Evolutionary conservation across 2,329 filamentous ascomycete species (phyloP).

Genomic region (Clarireedia sp.): DNA sequence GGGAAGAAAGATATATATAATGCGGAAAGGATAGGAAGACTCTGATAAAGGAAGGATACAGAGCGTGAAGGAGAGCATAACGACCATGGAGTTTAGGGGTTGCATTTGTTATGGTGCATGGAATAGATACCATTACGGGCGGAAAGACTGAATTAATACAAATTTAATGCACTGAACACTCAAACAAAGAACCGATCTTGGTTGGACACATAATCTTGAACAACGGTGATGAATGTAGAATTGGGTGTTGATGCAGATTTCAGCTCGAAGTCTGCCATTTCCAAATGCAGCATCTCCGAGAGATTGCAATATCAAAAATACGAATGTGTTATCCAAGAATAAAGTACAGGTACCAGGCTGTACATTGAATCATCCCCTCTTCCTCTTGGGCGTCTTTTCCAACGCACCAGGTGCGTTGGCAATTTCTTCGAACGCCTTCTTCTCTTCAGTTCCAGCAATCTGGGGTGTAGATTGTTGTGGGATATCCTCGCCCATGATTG

Average conservation of each 20-base stretch:
- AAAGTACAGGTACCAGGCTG: background rate
- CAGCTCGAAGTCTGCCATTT: too few relatives aligned
- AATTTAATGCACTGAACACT: background rate
- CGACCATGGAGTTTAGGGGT: background rate
- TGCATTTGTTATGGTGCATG: background rate
- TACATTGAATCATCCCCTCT: background rate
- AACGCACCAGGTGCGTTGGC: constrained; percentile 15
- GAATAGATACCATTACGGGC: background rate
- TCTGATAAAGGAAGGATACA: background rate
- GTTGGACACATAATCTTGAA: background rate
- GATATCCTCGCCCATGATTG: background rate
- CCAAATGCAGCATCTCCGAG: too few relatives aligned
- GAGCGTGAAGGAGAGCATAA: background rate
- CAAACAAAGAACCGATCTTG: background rate
- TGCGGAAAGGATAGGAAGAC: background rate
- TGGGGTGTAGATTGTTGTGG: background rate
- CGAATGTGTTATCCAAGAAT: background rate
- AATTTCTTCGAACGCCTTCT: constrained; percentile 10
- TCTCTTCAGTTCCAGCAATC: constrained; percentile 1
- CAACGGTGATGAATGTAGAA: too few relatives aligned
- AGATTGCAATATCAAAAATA: background rate
- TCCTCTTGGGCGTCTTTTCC: constrained; percentile 10
- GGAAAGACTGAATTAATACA: background rate
- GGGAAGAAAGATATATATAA: background rate
- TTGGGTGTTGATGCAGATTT: too few relatives aligned